phyloP scores from a whole-genome alignment of 2,329 filamentous ascomycete genomes.

The Diaporthe capsici region DNA sequence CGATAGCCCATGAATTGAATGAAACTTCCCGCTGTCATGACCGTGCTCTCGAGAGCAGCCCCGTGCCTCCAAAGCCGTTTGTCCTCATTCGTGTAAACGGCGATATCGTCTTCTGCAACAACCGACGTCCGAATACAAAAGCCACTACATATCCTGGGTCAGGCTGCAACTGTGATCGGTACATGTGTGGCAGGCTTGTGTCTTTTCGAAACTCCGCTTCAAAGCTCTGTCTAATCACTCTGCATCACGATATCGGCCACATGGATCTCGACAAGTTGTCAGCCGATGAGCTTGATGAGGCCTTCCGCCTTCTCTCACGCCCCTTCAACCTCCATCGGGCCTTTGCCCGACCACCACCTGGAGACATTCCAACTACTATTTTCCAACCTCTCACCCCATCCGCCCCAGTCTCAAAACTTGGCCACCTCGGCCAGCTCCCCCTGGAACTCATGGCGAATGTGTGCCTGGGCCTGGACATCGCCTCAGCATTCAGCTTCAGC shows the following conservation, averaged over 20 bases:
- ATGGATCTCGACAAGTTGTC: slow-evolving; percentile 2
- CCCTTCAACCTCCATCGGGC: not conserved
- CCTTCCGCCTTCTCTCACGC: not conserved
- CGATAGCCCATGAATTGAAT: not conserved
- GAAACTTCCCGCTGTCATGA: not conserved
- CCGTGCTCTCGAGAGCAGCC: not conserved
- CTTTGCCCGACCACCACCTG: slow-evolving; percentile 2
- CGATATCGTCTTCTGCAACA: not conserved
- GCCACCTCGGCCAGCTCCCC: slow-evolving; percentile 3
- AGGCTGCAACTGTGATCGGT: not conserved
- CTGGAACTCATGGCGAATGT: not conserved
- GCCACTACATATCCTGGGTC: not conserved
- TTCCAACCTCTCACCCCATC: slow-evolving; percentile 10
- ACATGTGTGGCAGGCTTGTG: not conserved
- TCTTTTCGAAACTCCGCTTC: not conserved
- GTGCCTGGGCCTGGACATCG: slow-evolving; percentile 6
- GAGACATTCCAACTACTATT: not conserved
- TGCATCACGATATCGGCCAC: not conserved
- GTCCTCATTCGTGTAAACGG: not conserved
- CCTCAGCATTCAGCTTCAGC: slow-evolving; percentile 19
- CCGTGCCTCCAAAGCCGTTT: not conserved
- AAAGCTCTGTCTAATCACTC: not conserved
- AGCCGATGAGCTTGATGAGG: slow-evolving; percentile 9
- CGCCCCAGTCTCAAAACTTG: not conserved
- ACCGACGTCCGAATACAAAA: not conserved